Conservation (phyloP, 2,329 filamentous ascomycete species). For the Phialemonium atrogriseum region DNA sequence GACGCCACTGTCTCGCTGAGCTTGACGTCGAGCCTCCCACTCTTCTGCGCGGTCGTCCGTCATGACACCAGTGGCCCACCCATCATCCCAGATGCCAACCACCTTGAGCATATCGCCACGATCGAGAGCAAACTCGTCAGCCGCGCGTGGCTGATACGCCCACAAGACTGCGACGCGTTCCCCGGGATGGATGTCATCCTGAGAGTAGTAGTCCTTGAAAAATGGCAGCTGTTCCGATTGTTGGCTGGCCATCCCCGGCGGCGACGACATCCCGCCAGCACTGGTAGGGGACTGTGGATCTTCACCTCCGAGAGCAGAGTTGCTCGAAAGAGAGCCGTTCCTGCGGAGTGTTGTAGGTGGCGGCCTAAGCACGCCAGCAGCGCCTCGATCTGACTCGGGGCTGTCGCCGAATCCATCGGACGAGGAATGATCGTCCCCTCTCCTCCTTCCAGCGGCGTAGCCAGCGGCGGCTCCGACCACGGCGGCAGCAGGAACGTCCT, state of each 20-base stretch:
- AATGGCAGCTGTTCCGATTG: constrained; percentile 93
- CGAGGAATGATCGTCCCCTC: constrained; percentile 50
- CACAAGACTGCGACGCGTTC: constrained; percentile 88
- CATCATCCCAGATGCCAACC: constrained; percentile 97
- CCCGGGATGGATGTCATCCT: constrained; percentile 87
- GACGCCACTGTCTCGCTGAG: constrained; percentile 87
- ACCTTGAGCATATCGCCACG: constrained; percentile 97
- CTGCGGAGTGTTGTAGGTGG: constrained; percentile 56
- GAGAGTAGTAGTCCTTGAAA: constrained; percentile 98
- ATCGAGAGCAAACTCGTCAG: constrained; percentile 88
- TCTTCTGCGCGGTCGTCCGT: constrained; percentile 79
- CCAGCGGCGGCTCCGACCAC: constrained; percentile 38
- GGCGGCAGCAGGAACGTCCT: constrained; percentile 32
- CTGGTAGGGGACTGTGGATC: constrained; percentile 68
- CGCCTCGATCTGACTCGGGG: constrained; percentile 57
- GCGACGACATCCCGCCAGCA: constrained; percentile 71
- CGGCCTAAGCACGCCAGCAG: constrained; percentile 45
- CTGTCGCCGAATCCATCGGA: constrained; percentile 67
- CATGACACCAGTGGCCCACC: constrained; percentile 91
- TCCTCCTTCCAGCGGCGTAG: constrained; percentile 36
- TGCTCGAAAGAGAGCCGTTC: constrained; percentile 83
- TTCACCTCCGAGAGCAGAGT: constrained; percentile 63
- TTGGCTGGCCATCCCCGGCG: constrained; percentile 73
- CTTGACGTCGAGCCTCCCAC: constrained; percentile 68
- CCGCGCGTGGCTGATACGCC: constrained; percentile 92